phyloP scores from a whole-genome alignment of 306 rosid species.

The Inga leiocalycina region DNA sequence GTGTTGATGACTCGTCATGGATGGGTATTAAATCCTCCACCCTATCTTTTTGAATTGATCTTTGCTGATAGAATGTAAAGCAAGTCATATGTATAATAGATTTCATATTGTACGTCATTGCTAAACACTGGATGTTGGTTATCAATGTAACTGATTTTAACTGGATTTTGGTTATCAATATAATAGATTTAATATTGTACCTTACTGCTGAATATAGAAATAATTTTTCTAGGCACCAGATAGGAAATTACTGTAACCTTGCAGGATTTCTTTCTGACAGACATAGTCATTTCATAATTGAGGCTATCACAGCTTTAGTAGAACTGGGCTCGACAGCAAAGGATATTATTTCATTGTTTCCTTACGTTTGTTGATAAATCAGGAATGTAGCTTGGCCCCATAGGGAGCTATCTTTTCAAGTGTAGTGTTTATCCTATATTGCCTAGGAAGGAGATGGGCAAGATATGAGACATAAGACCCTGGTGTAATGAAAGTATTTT shows the following conservation, averaged over 20 bases:
- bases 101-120: too few species aligned
- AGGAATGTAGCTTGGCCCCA: background rate
- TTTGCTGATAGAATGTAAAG: too few species aligned
- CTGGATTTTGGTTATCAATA: too few species aligned
- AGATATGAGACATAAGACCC: constrained; percentile 8
- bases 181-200: too few species aligned
- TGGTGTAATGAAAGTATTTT: constrained; percentile 2
- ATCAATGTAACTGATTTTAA: too few species aligned
- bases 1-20: too few species aligned
- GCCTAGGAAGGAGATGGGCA: constrained; percentile 8
- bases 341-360: constrained; percentile 86
- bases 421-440: constrained; percentile 6
- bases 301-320: constrained; percentile 84
- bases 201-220: too few species aligned
- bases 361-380: constrained; percentile 67
- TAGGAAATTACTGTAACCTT: background rate
- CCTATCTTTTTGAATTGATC: too few species aligned
- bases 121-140: too few species aligned
- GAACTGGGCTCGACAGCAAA: constrained; percentile 80
- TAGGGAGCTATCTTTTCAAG: background rate
- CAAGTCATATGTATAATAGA: too few species aligned
- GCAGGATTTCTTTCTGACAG: constrained; percentile 51
- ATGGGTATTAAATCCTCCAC: too few species aligned
- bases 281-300: constrained; percentile 81
- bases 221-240: too few species aligned